Evolutionary conservation across 1,284 basidiomycete genomes (phyloP).

Genomic region (Leccinum fuscescens): DNA sequence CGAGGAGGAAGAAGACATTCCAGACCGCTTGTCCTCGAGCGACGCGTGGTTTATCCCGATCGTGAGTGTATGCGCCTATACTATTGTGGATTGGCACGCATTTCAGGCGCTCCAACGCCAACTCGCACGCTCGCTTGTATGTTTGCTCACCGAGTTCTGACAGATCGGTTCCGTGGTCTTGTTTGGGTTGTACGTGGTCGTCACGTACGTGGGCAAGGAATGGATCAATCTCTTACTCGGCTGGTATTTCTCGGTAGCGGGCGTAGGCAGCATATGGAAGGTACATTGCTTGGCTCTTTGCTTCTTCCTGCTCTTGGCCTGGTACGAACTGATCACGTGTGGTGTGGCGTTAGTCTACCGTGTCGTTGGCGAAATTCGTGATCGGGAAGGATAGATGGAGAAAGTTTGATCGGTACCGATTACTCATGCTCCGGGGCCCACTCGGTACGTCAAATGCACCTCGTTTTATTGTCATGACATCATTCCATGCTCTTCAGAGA

Average conservation of each 20-base stretch:
- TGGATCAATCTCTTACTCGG: constrained; percentile 80
- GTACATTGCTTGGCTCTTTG: constrained; percentile 28
- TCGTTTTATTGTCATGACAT: constrained; percentile 3
- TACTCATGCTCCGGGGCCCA: constrained; percentile 46
- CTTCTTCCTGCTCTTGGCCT: neutral
- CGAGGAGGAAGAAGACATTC: constrained; percentile 45
- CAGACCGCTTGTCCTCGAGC: constrained; percentile 58
- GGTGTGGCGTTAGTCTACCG: constrained; percentile 42
- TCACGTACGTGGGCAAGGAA: constrained; percentile 77
- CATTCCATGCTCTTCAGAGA: constrained; percentile 32
- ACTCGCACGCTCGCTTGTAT: neutral
- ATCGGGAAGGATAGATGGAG: constrained; percentile 54
- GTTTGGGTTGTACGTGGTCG: constrained; percentile 64
- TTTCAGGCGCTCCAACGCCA: neutral
- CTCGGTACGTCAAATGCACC: constrained; percentile 36
- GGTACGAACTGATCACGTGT: neutral
- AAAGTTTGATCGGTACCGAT: constrained; percentile 45
- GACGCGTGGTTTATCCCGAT: constrained; percentile 81
- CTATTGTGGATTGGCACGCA: neutral
- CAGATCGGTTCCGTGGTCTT: constrained; percentile 68
- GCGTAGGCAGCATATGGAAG: constrained; percentile 69
- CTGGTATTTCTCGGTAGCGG: constrained; percentile 73
- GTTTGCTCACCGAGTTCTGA: neutral
- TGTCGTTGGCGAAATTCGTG: constrained; percentile 46
- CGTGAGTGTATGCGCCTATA: constrained; percentile 36